Evolutionary conservation across 1,284 basidiomycete species (phyloP), one percentile per base, ranked within the genome.

Genomic region (Bondarzewia mesenterica): DNA sequence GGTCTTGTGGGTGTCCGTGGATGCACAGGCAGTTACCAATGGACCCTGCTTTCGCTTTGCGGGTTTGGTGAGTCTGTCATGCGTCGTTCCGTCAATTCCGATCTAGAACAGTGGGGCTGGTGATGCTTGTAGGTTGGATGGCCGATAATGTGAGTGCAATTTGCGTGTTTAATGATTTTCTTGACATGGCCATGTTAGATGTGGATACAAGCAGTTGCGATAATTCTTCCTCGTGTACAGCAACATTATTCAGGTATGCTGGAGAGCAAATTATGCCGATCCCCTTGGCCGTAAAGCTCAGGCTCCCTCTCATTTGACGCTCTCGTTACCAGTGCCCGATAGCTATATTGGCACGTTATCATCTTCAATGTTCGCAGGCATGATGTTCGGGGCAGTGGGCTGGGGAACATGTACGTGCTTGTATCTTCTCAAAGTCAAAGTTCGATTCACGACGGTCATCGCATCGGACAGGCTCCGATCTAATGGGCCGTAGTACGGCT

Each of bases 301-400:
- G n/a, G n/a, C n/a, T n/a, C n/a, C n/a, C n/a, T n/a, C n/a, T n/a
- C n/a, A n/a, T n/a, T 42, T 46, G 22, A 12, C 48, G 42, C 47
- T 23, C n/a, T n/a, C n/a, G n/a, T n/a, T n/a, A n/a, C n/a, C 60
- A 84, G 82, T 93, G 12, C 75, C 80, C 22, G 87, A 93, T 63
- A 73, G 69, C 46, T 79, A 77, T 57, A 88, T 93, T 49, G 90
- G 90, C 29, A 63, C 76, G 1, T 66, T 92, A 2, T 90, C 85
- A 0, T 85, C 88, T 3, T 80, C 82, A 7, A 86, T 90, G 75
- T 91, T 93, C 63, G 82, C 79, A 6, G 90, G 95, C 37, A 98
- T 98, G 95, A 96, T 96, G 91, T 64, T 97, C 49, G 94, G 94
- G 4, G 92, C 93, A 0, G 69, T 95, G 8, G 89, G 87, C 2